Percentiles rank a stretch among this genome's conserved stretches.
Evolutionary conservation across 176 grass and related monocot species (phyloP).

Genomic region (Oryza meyeriana): DNA sequence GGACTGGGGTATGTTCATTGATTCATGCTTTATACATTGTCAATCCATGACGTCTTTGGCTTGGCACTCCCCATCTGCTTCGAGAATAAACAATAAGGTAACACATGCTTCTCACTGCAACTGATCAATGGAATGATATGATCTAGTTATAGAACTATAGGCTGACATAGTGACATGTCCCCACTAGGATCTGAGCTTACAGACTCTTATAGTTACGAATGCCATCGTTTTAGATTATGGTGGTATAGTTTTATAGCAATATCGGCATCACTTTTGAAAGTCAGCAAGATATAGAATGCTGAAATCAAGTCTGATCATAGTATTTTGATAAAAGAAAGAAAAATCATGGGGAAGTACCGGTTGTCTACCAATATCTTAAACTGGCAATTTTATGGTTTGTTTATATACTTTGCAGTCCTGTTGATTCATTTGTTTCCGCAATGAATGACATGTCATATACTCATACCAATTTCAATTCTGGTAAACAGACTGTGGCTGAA

Average conservation of each 20-base stretch:
- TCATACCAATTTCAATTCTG: not conserved
- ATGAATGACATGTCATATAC: not conserved
- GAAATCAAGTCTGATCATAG: not conserved
- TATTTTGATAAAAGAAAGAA: not conserved
- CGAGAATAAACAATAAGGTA: slow-evolving; percentile 76
- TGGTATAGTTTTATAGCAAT: not conserved
- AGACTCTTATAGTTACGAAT: not conserved
- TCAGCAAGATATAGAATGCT: not conserved
- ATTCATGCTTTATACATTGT: slow-evolving; percentile 80
- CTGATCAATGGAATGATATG: not conserved
- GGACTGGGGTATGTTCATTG: slow-evolving; percentile 71
- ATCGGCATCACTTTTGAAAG: not conserved
- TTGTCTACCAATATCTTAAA: not conserved
- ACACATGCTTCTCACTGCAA: not conserved
- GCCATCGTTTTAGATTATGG: not conserved
- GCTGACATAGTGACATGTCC: not conserved
- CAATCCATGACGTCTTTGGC: slow-evolving; percentile 53
- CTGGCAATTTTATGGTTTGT: not conserved
- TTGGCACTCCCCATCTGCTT: slow-evolving; percentile 65
- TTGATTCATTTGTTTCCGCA: not conserved
- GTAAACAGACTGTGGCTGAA: slow-evolving; percentile 41
- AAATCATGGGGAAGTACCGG: not conserved
- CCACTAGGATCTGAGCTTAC: not conserved
- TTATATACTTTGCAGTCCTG: not conserved
- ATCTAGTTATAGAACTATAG: not conserved